Evolutionary conservation across 805 yeast species (phyloP).

Genomic region (Grigorovia jiainica): DNA sequence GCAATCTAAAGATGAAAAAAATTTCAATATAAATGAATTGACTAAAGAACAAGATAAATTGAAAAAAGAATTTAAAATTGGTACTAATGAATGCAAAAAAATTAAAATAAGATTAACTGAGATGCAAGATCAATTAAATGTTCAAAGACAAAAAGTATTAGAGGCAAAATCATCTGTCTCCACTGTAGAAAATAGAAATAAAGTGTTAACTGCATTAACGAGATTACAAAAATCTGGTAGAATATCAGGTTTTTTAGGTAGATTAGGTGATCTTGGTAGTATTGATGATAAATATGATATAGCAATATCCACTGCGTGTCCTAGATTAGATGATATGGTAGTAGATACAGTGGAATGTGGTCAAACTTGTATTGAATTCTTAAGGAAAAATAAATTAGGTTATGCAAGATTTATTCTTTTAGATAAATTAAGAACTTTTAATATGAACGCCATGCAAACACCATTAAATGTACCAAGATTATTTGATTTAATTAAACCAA

Average conservation of each 20-base stretch:
- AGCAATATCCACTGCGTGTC: conserved; percentile 92
- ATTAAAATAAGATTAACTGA: conserved; percentile 43
- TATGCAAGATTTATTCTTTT: conserved; percentile 81
- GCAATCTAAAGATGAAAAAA: conserved; percentile 41
- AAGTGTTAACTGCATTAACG: conserved; percentile 59
- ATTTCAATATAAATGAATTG: conserved; percentile 36
- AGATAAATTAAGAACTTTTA: conserved; percentile 58
- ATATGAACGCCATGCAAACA: conserved; percentile 48
- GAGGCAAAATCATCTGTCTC: conserved; percentile 58
- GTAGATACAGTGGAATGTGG: conserved; percentile 73
- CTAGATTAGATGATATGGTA: conserved; percentile 84
- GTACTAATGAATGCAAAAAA: conserved; percentile 44
- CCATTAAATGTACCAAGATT: conserved; percentile 74
- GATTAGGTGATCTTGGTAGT: conserved; percentile 86
- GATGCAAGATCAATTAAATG: conserved; percentile 44
- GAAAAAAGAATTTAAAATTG: conserved; percentile 45
- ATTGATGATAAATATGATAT: conserved; percentile 85
- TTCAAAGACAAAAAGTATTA: conserved; percentile 49
- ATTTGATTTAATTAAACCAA: conserved; percentile 70
- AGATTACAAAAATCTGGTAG: conserved; percentile 73
- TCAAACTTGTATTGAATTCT: conserved; percentile 68
- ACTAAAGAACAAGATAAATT: conserved; percentile 42
- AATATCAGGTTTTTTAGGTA: conserved; percentile 76
- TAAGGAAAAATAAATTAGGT: conserved; percentile 76
- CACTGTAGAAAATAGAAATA: conserved; percentile 55